Evolutionary conservation across 2,329 filamentous ascomycete genomes (phyloP).

Genomic region (Neofusicoccum sp.): DNA sequence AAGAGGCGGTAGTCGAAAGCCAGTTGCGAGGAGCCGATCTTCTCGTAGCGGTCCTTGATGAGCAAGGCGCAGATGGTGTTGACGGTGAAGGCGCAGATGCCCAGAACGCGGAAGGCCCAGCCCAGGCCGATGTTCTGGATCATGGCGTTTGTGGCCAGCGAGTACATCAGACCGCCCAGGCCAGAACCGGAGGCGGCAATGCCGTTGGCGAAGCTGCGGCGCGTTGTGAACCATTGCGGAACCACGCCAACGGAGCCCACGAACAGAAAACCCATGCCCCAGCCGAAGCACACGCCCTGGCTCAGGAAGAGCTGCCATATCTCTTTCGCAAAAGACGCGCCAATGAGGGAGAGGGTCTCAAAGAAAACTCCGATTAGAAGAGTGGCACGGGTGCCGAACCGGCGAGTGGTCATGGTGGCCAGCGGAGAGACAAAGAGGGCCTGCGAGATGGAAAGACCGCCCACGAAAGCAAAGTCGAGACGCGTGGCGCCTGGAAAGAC

Average conservation of each 20-base stretch:
- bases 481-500: constrained; percentile 65
- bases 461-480: constrained; percentile 77
- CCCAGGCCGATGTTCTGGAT: constrained; percentile 64
- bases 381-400: constrained; percentile 64
- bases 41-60: constrained; percentile 70
- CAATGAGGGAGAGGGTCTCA: constrained; percentile 66
- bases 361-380: constrained; percentile 67
- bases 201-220: constrained; percentile 70
- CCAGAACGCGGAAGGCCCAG: constrained; percentile 69
- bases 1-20: constrained; percentile 69
- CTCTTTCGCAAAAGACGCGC: constrained; percentile 67
- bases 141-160: constrained; percentile 68
- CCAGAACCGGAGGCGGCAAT: constrained; percentile 71
- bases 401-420: constrained; percentile 63
- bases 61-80: constrained; percentile 66
- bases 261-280: constrained; percentile 77
- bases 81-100: constrained; percentile 61
- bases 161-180: constrained; percentile 73
- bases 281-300: constrained; percentile 76
- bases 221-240: constrained; percentile 73
- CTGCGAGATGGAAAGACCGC: constrained; percentile 66
- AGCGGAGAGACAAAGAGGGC: constrained; percentile 71
- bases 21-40: constrained; percentile 46
- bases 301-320: constrained; percentile 78
- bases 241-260: constrained; percentile 68